phyloP scores from a whole-genome alignment of 129 eudicot genomes.

The Flaveria robusta region DNA sequence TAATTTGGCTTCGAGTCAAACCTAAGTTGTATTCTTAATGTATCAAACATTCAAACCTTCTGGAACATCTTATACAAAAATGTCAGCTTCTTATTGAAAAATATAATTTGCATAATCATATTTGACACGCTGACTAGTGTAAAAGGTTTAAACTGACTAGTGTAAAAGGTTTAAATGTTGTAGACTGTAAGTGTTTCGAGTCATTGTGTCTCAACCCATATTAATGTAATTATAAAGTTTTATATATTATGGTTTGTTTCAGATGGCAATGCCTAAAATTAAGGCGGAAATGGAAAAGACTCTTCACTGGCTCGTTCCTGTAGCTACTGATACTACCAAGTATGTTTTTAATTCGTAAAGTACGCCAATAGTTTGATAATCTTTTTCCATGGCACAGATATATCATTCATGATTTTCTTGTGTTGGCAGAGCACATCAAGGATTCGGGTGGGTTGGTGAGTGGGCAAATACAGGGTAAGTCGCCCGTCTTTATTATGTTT shows the following conservation, averaged over 20 bases:
- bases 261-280: conserved; percentile 79
- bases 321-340: conserved; percentile 88
- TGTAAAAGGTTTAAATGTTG: too few species aligned
- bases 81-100: background rate
- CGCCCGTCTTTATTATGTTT: background rate
- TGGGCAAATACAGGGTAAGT: conserved; percentile 97
- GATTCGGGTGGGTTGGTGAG: conserved; percentile 99
- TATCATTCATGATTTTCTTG: background rate
- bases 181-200: background rate
- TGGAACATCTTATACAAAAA: background rate
- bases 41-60: background rate
- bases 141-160: background rate
- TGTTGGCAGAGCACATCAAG: conserved; percentile 85
- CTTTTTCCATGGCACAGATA: conserved; percentile 4
- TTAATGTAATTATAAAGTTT: background rate
- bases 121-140: background rate
- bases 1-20: background rate
- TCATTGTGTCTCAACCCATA: background rate
- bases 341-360: conserved; percentile 27
- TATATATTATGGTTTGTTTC: conserved; percentile 26
- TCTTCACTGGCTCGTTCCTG: conserved; percentile 91
- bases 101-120: background rate
- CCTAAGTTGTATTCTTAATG: background rate
- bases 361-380: background rate
- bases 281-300: conserved; percentile 92